A percentile compares a stretch with the other conserved stretches of the same genome.
phyloP scores from a whole-genome alignment of 768 basidiomycete species.

The Cystobasidium onofrii region DNA sequence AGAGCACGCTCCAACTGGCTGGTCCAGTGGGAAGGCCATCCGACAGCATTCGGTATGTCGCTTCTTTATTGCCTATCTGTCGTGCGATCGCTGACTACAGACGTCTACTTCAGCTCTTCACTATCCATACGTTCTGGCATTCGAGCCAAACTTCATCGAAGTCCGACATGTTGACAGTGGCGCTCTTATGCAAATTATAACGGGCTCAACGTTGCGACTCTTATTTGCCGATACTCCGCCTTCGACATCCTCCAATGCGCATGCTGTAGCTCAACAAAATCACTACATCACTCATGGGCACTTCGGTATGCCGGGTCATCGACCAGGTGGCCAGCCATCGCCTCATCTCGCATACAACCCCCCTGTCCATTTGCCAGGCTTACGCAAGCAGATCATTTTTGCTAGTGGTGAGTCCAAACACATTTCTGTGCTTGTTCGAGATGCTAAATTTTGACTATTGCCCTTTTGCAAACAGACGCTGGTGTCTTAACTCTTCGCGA shows the following conservation, averaged over 20 bases:
- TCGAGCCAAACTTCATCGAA: constrained; percentile 93
- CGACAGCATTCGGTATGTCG: constrained; percentile 81
- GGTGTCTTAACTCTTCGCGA: constrained; percentile 27
- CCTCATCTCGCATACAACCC: neutral
- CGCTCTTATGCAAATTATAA: constrained; percentile 73
- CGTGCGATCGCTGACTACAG: constrained; percentile 16
- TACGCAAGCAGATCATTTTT: constrained; percentile 28
- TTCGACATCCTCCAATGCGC: constrained; percentile 59
- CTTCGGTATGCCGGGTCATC: neutral
- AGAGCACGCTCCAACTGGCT: constrained; percentile 83
- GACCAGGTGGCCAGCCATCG: neutral
- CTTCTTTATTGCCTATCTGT: neutral
- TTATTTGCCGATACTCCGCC: constrained; percentile 91
- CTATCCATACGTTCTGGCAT: constrained; percentile 92
- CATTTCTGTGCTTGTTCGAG: neutral
- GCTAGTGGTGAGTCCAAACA: constrained; percentile 12
- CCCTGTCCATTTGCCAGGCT: constrained; percentile 17
- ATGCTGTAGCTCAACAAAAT: constrained; percentile 7
- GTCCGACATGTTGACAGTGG: constrained; percentile 92
- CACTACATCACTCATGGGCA: neutral
- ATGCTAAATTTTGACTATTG: neutral
- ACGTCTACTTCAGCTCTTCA: constrained; percentile 61
- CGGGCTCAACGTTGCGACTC: constrained; percentile 59
- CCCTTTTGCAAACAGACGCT: neutral
- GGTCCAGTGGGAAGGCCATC: constrained; percentile 92